Evolutionary conservation across 257 asterid species (phyloP).

Genomic region (Fraxinus americana): DNA sequence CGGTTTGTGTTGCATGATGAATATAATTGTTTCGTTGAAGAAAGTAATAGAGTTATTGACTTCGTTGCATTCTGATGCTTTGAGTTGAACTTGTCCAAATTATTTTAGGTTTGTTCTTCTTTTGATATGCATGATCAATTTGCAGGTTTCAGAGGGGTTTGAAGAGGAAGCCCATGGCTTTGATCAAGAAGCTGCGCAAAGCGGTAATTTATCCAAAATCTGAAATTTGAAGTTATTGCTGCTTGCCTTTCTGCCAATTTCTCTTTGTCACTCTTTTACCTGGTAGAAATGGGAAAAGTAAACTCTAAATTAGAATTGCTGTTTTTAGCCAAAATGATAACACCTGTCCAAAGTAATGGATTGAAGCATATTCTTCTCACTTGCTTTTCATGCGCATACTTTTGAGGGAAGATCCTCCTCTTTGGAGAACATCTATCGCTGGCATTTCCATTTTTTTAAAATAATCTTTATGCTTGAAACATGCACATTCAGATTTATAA

Average conservation of each 20-base stretch:
- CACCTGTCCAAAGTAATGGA: no score
- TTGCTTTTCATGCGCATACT: no score
- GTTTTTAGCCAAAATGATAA: no score
- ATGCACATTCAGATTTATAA: not conserved
- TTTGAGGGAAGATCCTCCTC: no score
- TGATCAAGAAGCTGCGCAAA: constrained; percentile 74
- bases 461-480: not conserved
- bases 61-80: not conserved
- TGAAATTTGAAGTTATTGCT: no score
- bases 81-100: not conserved
- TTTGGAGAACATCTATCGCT: no score
- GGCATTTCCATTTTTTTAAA: not conserved
- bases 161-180: constrained; percentile 86
- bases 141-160: constrained; percentile 75
- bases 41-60: not conserved
- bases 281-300: no score
- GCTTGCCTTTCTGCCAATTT: no score
- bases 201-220: constrained; percentile 28
- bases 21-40: not conserved
- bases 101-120: not conserved
- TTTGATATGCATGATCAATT: not conserved
- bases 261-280: no score
- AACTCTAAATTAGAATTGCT: no score
- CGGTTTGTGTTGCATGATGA: not conserved
- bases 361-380: no score